Conservation (phyloP, 805 yeast genomes). For the Saturnispora halmiae region DNA sequence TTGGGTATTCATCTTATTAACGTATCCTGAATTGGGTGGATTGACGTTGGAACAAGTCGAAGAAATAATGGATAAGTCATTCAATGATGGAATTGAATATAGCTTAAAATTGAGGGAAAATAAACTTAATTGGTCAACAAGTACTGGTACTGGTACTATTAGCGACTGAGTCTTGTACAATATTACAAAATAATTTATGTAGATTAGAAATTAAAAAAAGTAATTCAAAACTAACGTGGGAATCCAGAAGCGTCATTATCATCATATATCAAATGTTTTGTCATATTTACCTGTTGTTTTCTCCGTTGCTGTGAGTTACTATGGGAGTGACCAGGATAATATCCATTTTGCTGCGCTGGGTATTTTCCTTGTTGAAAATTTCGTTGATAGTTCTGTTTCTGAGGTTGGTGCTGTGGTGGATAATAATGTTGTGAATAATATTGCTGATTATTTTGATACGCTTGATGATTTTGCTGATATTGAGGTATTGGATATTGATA, state of each 20-base stretch:
- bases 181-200: too few species aligned
- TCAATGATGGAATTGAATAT: background rate
- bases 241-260: background rate
- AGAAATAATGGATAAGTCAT: slow-evolving; percentile 37
- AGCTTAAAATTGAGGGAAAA: slow-evolving; percentile 1
- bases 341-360: background rate
- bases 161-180: background rate
- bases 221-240: background rate
- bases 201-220: too few species aligned
- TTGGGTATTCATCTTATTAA: slow-evolving; percentile 64
- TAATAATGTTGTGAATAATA: background rate
- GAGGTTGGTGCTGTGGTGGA: background rate
- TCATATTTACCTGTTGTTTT: background rate
- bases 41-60: slow-evolving; percentile 89
- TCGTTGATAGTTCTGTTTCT: background rate
- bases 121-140: background rate
- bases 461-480: background rate
- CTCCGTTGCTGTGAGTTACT: background rate
- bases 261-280: background rate
- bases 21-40: slow-evolving; percentile 88
- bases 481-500: background rate
- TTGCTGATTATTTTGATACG: background rate
- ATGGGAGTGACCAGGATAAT: background rate
- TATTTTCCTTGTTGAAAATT: background rate
- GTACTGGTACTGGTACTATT: background rate